phyloP scores from a whole-genome alignment of 2,329 filamentous ascomycete genomes.

The Fusarium keratoplasticum region DNA sequence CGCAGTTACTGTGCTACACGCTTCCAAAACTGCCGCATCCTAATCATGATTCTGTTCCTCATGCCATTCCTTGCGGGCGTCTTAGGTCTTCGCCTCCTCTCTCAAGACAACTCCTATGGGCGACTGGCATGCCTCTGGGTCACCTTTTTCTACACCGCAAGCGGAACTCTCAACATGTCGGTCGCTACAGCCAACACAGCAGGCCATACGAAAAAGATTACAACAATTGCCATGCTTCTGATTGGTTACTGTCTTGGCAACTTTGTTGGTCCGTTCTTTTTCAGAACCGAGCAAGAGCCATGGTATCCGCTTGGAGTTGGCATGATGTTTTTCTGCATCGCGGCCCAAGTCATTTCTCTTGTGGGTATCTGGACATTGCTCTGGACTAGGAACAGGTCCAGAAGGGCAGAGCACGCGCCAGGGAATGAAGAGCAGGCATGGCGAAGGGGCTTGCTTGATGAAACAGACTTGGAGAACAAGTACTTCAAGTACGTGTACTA shows the following conservation, averaged over 20 bases:
- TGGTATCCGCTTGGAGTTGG: slow-evolving; percentile 23
- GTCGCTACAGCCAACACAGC: slow-evolving; percentile 43
- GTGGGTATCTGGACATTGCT: slow-evolving; percentile 18
- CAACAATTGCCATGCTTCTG: slow-evolving; percentile 58
- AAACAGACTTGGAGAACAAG: slow-evolving; percentile 29
- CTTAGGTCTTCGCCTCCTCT: slow-evolving; percentile 21
- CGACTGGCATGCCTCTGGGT: slow-evolving; percentile 45
- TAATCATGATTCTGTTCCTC: slow-evolving; percentile 20
- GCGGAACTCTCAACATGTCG: slow-evolving; percentile 43
- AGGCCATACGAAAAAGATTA: slow-evolving; percentile 55
- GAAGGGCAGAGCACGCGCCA: not conserved
- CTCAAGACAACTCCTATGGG: slow-evolving; percentile 24
- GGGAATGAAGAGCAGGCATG: slow-evolving; percentile 14
- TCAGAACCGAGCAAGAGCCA: slow-evolving; percentile 42
- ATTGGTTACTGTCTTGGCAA: slow-evolving; percentile 56
- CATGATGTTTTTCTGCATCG: slow-evolving; percentile 38
- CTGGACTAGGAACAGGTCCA: slow-evolving; percentile 16
- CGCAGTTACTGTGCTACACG: slow-evolving; percentile 21
- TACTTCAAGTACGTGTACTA: slow-evolving; percentile 34
- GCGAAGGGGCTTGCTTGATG: slow-evolving; percentile 22
- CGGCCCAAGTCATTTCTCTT: slow-evolving; percentile 14
- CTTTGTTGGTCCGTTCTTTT: slow-evolving; percentile 56
- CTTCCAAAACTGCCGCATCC: slow-evolving; percentile 22
- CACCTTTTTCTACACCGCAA: slow-evolving; percentile 42
- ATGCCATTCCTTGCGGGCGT: slow-evolving; percentile 28